Base-by-base conservation (phyloP, 129 eudicot species). In the Rutidosis leptorrhynchoides region DNA sequence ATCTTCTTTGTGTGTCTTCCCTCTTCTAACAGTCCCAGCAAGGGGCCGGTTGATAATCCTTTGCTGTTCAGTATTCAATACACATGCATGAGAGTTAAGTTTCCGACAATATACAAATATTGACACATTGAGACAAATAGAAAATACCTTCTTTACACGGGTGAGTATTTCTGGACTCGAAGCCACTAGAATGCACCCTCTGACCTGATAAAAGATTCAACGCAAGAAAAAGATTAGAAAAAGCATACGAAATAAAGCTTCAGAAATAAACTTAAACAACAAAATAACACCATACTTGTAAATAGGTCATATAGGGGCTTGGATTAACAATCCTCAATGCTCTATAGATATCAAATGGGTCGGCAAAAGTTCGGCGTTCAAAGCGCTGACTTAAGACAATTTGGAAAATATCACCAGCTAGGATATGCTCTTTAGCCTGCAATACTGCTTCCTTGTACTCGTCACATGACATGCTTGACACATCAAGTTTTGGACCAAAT, bases 161-260 rank as follows among this genome's bases (percentile, higher is more conserved):
- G 99, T 94, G 65, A 94, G 95, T 77, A 94, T 94, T 77, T 94
- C 99, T 5, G 99, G 99, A 76, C 99, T 94, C 70, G 99, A 94
- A 74, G 90, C 99, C 84, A 94, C 99, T 68, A 94, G 78, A 29
- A 94, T 89, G 64, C 86, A 86, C 62, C 99, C 99, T 81, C 99
- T 80, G 48, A 97, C 99, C 99, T 94, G 76, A n/a, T n/a, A n/a
- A n/a, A n/a, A n/a, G n/a, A n/a, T n/a, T n/a, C n/a, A n/a, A n/a
- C n/a, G n/a, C n/a, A n/a, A n/a, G n/a, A n/a, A n/a, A 26, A 16
- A 28, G 27, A 23, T 43, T n/a, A 32, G 51, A 46, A 66, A 45
- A 52, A n/a, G n/a, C n/a, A 62, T 29, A 42, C 16, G 37, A 49
- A 75, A 21, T 51, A 28, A 57, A 12, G 63, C 32, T 58, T 10